phyloP scores from a whole-genome alignment of 1,139 yeast species.

The Geotrichum cucujoidarum region DNA sequence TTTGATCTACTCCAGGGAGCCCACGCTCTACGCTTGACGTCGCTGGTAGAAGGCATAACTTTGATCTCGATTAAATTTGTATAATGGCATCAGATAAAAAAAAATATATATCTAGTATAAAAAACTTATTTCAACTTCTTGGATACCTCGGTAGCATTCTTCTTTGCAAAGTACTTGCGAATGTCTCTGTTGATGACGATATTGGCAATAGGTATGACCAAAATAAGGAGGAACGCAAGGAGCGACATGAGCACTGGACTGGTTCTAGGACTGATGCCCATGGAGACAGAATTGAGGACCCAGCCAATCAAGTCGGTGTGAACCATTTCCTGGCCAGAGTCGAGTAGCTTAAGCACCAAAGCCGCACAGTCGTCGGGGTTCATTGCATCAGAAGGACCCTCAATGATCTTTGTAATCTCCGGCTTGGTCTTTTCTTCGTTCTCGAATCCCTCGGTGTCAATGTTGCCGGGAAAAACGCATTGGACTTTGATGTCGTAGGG shows the following conservation, averaged over 20 bases:
- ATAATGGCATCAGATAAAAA: no score
- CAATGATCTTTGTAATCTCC: constrained; percentile 69
- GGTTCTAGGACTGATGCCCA: constrained; percentile 68
- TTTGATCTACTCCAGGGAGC: no score
- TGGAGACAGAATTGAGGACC: constrained; percentile 61
- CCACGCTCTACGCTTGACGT: no score
- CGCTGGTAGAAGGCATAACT: neutral
- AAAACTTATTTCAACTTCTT: constrained; percentile 5
- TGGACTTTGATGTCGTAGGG: constrained; percentile 54
- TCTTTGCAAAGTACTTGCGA: constrained; percentile 42
- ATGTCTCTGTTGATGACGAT: constrained; percentile 55
- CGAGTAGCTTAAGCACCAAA: constrained; percentile 52
- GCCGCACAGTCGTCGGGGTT: constrained; percentile 63
- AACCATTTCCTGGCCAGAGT: constrained; percentile 64
- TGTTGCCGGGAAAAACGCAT: constrained; percentile 81
- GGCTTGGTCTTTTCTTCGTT: constrained; percentile 86
- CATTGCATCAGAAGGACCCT: constrained; percentile 77
- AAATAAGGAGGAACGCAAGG: constrained; percentile 45
- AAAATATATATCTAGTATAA: no score
- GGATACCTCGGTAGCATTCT: constrained; percentile 25
- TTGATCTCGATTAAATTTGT: neutral
- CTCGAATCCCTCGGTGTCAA: constrained; percentile 78
- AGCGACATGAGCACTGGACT: constrained; percentile 45
- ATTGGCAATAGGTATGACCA: constrained; percentile 62
- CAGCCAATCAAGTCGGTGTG: constrained; percentile 86